Evolutionary conservation across 2,329 filamentous ascomycete genomes (phyloP), one percentile per base, ranked within the genome.

Genomic region (Aspergillus vadensis): DNA sequence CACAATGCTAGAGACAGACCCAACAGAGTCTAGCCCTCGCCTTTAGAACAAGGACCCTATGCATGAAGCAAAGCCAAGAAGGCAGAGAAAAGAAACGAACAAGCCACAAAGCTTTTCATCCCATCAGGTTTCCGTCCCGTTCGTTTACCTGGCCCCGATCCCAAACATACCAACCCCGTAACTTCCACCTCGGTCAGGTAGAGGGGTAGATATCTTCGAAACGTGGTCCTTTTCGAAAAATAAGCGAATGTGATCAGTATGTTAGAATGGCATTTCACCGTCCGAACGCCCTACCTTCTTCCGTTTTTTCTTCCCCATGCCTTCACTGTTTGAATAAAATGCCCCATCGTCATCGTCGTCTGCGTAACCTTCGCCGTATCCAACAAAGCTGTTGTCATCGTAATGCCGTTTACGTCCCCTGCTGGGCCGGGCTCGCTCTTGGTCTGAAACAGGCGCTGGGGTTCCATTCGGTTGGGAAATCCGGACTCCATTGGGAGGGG

Each of bases 371-470:
- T 82, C 80, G 55, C 79, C 80, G 63, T 83, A 82, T 1, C 81
- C 81, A 57, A 79, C 79, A 68, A 81, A 83, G 66, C 80, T 82
- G 62, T 79, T 78, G 50, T 83, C 81, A 65, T 80, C 79, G 65
- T 83, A 83, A 66, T 81, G 74, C 67, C 81, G 78, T 70, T 82
- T 82, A 41, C 78, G 79, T 49, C 78, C 75, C 21, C 81, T 80
- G 63, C 76, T 80, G 12, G 80, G 76, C 44, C 81, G 73, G 44
- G 64, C 51, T 17, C 74, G 69, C 19, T 77, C 76, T 23, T 67
- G 54, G 54, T 80, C 79, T 5, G 69, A 44, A 14, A 44, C 57
- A 15, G 66, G 57, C 27, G 65, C 65, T 52, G 65, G 67, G 19
- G 71, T 67, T 39, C 68, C 71, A 53, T 70, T 74, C 10, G 65